A percentile compares a stretch with the other conserved stretches of the same genome.
Evolutionary conservation across 495 filamentous ascomycete species (phyloP).

Genomic region (Talaromyces nanjingensis): DNA sequence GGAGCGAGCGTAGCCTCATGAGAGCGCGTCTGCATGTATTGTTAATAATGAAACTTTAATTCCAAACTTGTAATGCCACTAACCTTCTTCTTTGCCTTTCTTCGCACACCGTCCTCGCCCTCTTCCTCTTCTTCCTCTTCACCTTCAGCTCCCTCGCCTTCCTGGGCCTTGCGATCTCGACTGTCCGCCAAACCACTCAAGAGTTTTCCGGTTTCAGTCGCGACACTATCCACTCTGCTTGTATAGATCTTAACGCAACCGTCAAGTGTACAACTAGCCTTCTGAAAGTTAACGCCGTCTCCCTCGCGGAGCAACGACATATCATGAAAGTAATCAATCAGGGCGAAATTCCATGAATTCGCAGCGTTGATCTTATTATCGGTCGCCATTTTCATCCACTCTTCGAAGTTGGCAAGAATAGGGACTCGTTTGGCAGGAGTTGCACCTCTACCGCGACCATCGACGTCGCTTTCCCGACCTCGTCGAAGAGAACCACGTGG

Average conservation of each 20-base stretch:
- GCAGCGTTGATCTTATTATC: conserved; percentile 99
- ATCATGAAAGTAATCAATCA: conserved; percentile 99
- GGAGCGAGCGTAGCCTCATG: conserved; percentile 88
- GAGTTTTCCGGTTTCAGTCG: conserved; percentile 93
- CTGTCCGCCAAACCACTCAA: conserved; percentile 92
- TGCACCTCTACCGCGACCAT: conserved; percentile 62
- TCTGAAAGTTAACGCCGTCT: conserved; percentile 96
- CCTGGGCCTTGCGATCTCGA: conserved; percentile 66
- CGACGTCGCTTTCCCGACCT: conserved; percentile 52
- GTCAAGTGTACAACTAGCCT: conserved; percentile 95
- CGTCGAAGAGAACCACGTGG: conserved; percentile 47
- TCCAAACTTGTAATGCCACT: conserved; percentile 4
- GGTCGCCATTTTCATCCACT: conserved; percentile 99
- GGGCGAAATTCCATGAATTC: conserved; percentile 98
- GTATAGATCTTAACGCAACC: conserved; percentile 99
- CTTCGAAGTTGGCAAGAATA: conserved; percentile 95
- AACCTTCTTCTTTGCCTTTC: conserved; percentile 68
- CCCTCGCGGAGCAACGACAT: conserved; percentile 97
- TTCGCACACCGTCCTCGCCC: conserved; percentile 71
- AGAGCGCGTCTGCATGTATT: conserved; percentile 50
- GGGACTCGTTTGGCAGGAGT: conserved; percentile 97
- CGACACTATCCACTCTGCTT: conserved; percentile 94
- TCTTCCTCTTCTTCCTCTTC: conserved; percentile 75
- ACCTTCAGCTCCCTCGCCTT: conserved; percentile 55
- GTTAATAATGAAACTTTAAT: not conserved